These are phyloP conservation scores for Quercus lobata DNA, from an alignment of 331 rosid species.

Conservation along the genomic window DNA sequence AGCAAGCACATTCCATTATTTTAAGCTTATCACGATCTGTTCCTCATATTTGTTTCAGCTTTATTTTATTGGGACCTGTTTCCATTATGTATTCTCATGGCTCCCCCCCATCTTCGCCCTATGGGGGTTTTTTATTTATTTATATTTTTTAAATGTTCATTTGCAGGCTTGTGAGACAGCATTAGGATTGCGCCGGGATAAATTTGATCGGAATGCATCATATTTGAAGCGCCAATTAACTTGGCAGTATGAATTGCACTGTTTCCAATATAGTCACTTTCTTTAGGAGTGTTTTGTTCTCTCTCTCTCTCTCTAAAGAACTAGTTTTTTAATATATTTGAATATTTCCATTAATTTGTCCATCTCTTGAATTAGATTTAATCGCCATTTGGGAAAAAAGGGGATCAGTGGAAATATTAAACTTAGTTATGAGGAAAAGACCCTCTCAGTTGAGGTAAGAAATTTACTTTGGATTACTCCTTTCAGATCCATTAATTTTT, in stretches of 20 bases:
- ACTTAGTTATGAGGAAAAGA: conserved; percentile 64
- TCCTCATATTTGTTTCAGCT: not conserved
- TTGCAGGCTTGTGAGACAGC: conserved; percentile 74
- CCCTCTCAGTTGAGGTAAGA: conserved; percentile 78
- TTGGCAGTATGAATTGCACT: conserved; percentile 67
- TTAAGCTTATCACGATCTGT: conserved; percentile 5
- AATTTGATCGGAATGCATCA: conserved; percentile 60
- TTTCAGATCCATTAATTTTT: not conserved
- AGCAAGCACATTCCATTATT: not conserved
- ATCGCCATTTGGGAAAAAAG: conserved; percentile 74
- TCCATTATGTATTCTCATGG: not conserved
- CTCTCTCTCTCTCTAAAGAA: not conserved
- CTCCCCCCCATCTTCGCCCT: not conserved
- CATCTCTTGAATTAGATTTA: conserved; percentile 50
- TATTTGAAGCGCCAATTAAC: conserved; percentile 65
- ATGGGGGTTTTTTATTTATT: not conserved
- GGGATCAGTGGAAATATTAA: conserved; percentile 81
- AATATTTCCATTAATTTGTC: conserved; percentile 1
- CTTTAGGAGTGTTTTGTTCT: not conserved
- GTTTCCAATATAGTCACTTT: not conserved
- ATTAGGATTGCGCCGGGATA: conserved; percentile 41
- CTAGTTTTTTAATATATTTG: not conserved
- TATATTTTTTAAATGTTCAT: not conserved
- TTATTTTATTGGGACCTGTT: not conserved
- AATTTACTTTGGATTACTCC: not conserved